Evolutionary conservation across 768 basidiomycete genomes (phyloP).

Genomic region (Tephrocybe rancida): DNA sequence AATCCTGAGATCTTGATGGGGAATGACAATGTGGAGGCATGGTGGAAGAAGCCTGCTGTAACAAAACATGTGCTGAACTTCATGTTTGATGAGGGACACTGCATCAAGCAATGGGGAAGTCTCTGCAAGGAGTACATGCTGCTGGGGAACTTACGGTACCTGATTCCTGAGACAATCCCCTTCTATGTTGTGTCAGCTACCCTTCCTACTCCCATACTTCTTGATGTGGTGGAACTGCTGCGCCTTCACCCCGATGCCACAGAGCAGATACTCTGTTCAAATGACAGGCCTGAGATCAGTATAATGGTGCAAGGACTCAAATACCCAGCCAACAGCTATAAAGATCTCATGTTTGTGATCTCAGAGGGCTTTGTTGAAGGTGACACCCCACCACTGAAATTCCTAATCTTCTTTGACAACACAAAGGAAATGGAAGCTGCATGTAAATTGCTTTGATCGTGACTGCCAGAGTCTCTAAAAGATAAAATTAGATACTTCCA

Average conservation of each 20-base stretch:
- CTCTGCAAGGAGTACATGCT: conserved; percentile 40
- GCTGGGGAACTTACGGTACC: conserved; percentile 12
- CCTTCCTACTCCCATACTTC: conserved; percentile 23
- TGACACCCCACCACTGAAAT: conserved; percentile 1
- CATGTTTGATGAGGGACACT: conserved; percentile 42
- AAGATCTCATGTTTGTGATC: conserved; percentile 19
- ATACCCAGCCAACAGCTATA: conserved; percentile 20
- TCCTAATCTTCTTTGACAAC: conserved; percentile 10
- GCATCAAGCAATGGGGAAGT: conserved; percentile 37
- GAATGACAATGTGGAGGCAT: neutral
- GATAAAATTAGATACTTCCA: conserved; percentile 4
- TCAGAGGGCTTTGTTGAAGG: neutral
- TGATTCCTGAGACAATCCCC: conserved; percentile 29
- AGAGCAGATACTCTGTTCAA: conserved; percentile 22
- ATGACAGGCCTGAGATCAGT: conserved; percentile 34
- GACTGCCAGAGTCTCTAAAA: neutral
- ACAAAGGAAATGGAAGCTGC: conserved; percentile 2
- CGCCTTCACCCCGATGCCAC: conserved; percentile 18
- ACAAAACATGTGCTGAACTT: conserved; percentile 11
- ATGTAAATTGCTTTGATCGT: neutral
- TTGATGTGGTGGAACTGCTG: conserved; percentile 22
- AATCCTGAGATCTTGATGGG: conserved; percentile 29
- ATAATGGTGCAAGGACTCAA: conserved; percentile 25
- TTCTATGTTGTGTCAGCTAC: conserved; percentile 37
- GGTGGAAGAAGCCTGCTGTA: neutral